A percentile compares a stretch with the other conserved stretches of the same genome.
These are phyloP conservation scores for Trypanosoma boissoni DNA, from an alignment of 208 protist species.

Conservation along the genomic window DNA sequence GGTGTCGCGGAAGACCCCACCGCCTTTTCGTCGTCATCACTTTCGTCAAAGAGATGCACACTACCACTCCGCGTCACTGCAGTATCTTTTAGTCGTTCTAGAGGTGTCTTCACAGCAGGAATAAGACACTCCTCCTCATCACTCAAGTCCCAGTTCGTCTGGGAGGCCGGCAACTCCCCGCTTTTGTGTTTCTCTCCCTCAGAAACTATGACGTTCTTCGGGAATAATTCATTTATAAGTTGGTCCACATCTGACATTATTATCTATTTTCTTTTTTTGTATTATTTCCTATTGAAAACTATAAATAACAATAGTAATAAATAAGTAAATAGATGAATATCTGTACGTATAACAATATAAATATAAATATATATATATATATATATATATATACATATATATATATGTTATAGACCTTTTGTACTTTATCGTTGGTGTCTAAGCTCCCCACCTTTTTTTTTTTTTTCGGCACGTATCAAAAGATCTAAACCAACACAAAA, in stretches of 20 bases:
- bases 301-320: neutral
- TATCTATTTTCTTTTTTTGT: neutral
- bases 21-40: slow-evolving; percentile 28
- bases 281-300: neutral
- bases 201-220: slow-evolving; percentile 11
- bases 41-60: slow-evolving; percentile 55
- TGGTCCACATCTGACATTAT: slow-evolving; percentile 52
- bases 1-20: neutral
- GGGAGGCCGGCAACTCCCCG: slow-evolving; percentile 9
- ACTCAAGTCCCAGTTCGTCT: slow-evolving; percentile 20
- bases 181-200: neutral
- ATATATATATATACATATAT: neutral
- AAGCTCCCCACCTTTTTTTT: neutral
- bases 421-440: neutral
- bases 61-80: neutral
- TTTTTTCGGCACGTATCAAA: neutral
- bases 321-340: neutral
- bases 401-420: neutral
- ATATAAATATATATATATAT: neutral
- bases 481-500: too few species aligned
- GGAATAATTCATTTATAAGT: slow-evolving; percentile 78
- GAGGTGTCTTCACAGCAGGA: neutral
- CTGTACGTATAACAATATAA: neutral
- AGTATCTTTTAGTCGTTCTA: neutral
- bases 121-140: slow-evolving; percentile 1